phyloP scores from a whole-genome alignment of 345 rosid genomes.

The Nephelium lappaceum region DNA sequence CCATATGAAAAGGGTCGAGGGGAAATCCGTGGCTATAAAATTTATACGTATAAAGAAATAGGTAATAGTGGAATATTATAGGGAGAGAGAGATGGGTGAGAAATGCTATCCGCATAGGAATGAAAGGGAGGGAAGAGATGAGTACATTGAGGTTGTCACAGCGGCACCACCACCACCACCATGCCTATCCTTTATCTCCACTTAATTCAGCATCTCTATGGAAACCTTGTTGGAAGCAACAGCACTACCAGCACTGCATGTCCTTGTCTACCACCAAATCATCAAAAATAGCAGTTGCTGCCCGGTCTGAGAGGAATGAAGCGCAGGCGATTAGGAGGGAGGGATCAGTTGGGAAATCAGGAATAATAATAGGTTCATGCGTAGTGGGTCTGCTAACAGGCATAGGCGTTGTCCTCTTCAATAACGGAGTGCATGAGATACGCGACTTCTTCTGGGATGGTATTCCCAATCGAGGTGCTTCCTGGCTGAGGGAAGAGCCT shows the following conservation, averaged over 20 bases:
- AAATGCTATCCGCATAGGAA: neutral
- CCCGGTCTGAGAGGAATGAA: constrained; percentile 23
- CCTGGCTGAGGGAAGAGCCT: constrained; percentile 81
- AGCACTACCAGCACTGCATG: neutral
- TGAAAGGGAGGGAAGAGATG: neutral
- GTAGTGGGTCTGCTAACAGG: constrained; percentile 79
- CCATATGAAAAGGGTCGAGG: too few relatives aligned
- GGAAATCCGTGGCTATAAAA: too few relatives aligned
- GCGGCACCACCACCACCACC: too few relatives aligned
- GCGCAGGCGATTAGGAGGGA: constrained; percentile 5
- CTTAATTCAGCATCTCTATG: neutral
- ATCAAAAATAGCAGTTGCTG: constrained; percentile 2
- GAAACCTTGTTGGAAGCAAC: neutral
- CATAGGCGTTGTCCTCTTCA: constrained; percentile 77
- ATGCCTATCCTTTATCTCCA: neutral
- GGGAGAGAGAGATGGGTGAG: neutral
- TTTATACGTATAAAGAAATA: too few relatives aligned
- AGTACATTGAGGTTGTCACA: neutral
- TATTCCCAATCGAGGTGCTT: constrained; percentile 80
- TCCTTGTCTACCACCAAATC: neutral
- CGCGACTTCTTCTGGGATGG: constrained; percentile 94
- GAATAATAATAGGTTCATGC: constrained; percentile 58
- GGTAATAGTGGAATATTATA: too few relatives aligned
- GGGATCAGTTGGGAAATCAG: constrained; percentile 32
- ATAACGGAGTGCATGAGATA: constrained; percentile 67